Conservation (phyloP, 345 rosid genomes). For the Linum tenue region DNA sequence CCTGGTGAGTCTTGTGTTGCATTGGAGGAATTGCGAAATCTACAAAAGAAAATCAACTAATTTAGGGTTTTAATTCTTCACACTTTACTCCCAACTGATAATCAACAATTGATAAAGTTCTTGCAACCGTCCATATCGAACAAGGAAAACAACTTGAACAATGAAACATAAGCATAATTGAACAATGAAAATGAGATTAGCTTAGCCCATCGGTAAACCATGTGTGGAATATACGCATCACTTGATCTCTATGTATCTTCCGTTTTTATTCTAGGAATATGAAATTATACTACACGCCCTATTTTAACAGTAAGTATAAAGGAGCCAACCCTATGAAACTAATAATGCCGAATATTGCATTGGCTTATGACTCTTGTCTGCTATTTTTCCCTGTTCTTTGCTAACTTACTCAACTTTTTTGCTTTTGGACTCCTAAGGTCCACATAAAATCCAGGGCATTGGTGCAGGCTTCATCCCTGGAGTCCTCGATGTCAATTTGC, state of each 20-base stretch:
- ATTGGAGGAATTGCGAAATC: neutral
- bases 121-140: too few species aligned
- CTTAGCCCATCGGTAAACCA: too few species aligned
- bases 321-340: neutral
- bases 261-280: neutral
- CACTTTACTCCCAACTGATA: too few species aligned
- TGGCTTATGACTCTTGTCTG: too few species aligned
- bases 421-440: slow-evolving; percentile 18
- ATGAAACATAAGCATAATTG: too few species aligned
- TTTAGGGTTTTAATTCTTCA: too few species aligned
- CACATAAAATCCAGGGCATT: slow-evolving; percentile 42
- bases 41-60: too few species aligned
- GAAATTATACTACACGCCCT: neutral
- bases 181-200: too few species aligned
- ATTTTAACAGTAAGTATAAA: neutral
- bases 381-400: neutral
- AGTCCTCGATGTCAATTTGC: slow-evolving; percentile 26
- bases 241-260: neutral
- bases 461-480: slow-evolving; percentile 34
- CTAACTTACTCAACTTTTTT: neutral
- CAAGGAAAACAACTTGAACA: too few species aligned
- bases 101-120: too few species aligned
- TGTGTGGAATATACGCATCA: too few species aligned
- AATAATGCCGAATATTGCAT: too few species aligned
- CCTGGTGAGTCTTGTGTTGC: slow-evolving; percentile 47